Evolutionary conservation across 129 eudicot species (phyloP), one percentile per base, ranked within the genome.

Genomic region (Lactuca sativa): DNA sequence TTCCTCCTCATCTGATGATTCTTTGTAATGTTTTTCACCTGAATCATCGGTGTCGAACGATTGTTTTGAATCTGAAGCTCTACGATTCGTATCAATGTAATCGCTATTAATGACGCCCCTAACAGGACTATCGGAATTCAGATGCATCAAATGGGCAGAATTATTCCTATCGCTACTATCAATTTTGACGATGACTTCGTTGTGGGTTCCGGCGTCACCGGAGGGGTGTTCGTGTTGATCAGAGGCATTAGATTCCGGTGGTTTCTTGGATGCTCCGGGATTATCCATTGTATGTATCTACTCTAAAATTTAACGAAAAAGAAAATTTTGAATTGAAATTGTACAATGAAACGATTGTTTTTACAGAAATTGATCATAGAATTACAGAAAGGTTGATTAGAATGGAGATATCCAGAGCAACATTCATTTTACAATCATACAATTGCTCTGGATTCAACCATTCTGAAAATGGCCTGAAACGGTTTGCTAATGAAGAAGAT

Each of bases 381-480:
- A 51, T 49, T 43, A 43, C 49, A 43, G 49, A 43, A 40, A 43
- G 49, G 49, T 43, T 38, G 69, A 38, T 36, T 55, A 71, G 77
- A 72, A 72, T 53, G 74, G 74, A 65, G 56, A 76, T 69, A 76
- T 76, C 81, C 81, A 76, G 81, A 76, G 76, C 81, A 76, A 73
- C 31, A 76, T 66, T 52, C 53, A 56, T 57, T 41, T 56, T 64
- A 74, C 41, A 66, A 67, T 66, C 44, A 65, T 67, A 51, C 47
- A 59, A 67, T 48, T 76, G 81, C 81, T 69, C 75, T 76, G 81
- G 81, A 76, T 76, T 69, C 70, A 69, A 76, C 75, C 75, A 62
- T 76, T 76, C 71, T 76, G 75, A 40, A 32, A 69, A 69, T 61
- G 75, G 75, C 48, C 43, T 76, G 31, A 60, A 76, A 55, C 65